Base-by-base conservation (phyloP, 805 yeast species). In the Metschnikowia colocasiae region DNA sequence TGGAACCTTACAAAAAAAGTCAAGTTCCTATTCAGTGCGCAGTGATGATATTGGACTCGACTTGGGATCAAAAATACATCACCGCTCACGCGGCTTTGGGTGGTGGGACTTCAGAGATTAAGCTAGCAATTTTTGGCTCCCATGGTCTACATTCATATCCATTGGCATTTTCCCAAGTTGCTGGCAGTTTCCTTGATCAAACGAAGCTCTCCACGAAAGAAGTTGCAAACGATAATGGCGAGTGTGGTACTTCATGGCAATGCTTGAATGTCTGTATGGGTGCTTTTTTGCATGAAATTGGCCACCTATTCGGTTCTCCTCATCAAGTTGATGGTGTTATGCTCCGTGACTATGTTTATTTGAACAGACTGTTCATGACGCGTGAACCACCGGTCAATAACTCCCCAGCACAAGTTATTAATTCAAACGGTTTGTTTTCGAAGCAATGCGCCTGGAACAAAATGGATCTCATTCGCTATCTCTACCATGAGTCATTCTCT, bases 121-220 rank as follows among this genome's bases (percentile, higher is more conserved):
- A 82, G 53, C 67, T 94, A 46, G 98, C 96, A 1, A 89, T 94
- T 8, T 92, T 91, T 65, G 99, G 99, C 5, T 83, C 95, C 6
- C 98, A 94, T 60, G 94, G 96, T 0, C 55, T 89, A 10, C 91
- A 87, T 62, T 80, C 96, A 1, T 94, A 96, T 95, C 98, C 99
- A n/a, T 65, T 77, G n/a, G 78, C 77, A 47, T 72, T 89, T 51
- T 94, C 89, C 48, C 83, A 82, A 32, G 64, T 94, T 3, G 78
- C 78, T 4, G 79, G 83, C 1, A 69, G 81, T 26, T 88, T 91
- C 56, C 68, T 82, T 20, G 97, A 94, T 60, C 75, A 76, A n/a
- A 85, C 94, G 0, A 74, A 61, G 13, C 71, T 86, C 7, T 78
- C 81, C 46, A 78, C 73, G 0, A 61, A 61, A 1, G 87, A 86